phyloP scores from a whole-genome alignment of 768 basidiomycete species.

The Pleurotus tuber-regium region DNA sequence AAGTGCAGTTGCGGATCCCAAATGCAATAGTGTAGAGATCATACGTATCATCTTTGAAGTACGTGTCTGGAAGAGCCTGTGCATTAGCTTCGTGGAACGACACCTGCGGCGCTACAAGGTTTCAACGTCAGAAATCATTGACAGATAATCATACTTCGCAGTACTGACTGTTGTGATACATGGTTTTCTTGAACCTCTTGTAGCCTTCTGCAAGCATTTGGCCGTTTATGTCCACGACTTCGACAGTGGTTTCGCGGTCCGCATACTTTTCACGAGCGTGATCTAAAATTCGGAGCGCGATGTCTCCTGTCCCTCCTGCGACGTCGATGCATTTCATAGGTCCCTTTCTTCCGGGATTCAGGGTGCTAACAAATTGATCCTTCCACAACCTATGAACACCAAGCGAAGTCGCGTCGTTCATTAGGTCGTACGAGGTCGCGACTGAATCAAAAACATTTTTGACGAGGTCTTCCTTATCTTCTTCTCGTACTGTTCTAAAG shows the following conservation, averaged over 20 bases:
- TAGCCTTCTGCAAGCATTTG: slow-evolving; percentile 95
- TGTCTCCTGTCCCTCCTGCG: slow-evolving; percentile 97
- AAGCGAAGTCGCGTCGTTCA: slow-evolving; percentile 99
- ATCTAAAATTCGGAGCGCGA: slow-evolving; percentile 92
- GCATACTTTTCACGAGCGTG: slow-evolving; percentile 84
- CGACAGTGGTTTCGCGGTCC: slow-evolving; percentile 86
- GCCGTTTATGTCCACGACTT: slow-evolving; percentile 90
- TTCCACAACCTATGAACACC: slow-evolving; percentile 98
- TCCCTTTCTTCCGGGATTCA: slow-evolving; percentile 76
- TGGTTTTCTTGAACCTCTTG: slow-evolving; percentile 90
- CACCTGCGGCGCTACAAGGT: slow-evolving; percentile 92
- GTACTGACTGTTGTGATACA: slow-evolving; percentile 92
- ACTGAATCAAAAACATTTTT: slow-evolving; percentile 95
- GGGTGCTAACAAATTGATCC: slow-evolving; percentile 74
- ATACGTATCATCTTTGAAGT: slow-evolving; percentile 80
- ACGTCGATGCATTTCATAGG: slow-evolving; percentile 87
- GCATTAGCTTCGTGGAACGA: slow-evolving; percentile 94
- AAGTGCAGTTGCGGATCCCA: slow-evolving; percentile 96
- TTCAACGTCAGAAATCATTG: slow-evolving; percentile 6
- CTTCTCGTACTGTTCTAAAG: slow-evolving; percentile 84
- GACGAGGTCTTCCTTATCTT: slow-evolving; percentile 85
- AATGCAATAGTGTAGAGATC: slow-evolving; percentile 99
- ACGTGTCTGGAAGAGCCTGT: slow-evolving; percentile 62
- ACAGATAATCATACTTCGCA: not conserved
- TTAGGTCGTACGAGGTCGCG: slow-evolving; percentile 91